phyloP scores from a whole-genome alignment of 1,284 basidiomycete genomes.

The Entoloma clypeatum region DNA sequence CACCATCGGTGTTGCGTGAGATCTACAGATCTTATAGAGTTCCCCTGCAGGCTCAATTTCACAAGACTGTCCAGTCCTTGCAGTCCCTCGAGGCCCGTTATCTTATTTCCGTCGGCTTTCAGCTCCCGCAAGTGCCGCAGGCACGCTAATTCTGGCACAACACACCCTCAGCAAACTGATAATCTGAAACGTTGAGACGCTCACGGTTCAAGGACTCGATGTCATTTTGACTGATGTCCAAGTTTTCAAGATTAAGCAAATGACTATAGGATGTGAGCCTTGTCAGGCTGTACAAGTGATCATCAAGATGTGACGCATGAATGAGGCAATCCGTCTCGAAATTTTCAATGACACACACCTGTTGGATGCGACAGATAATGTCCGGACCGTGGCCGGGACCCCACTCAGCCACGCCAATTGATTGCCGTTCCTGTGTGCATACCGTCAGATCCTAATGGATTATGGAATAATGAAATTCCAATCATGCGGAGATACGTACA shows the following conservation, averaged over 20 bases:
- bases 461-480: no score
- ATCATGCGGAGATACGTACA: conserved; percentile 75
- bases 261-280: conserved; percentile 88
- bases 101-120: conserved; percentile 81
- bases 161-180: conserved; percentile 8
- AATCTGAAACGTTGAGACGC: conserved; percentile 33
- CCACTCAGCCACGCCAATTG: conserved; percentile 85
- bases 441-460: no score
- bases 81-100: conserved; percentile 77
- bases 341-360: conserved; percentile 39
- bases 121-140: conserved; percentile 86
- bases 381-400: conserved; percentile 73
- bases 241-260: conserved; percentile 78
- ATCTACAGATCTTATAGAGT: conserved; percentile 67
- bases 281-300: conserved; percentile 55
- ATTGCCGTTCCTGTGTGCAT: conserved; percentile 66
- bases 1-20: conserved; percentile 68
- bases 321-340: conserved; percentile 4
- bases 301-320: conserved; percentile 7
- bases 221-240: conserved; percentile 91
- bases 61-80: conserved; percentile 75
- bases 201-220: conserved; percentile 83
- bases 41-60: conserved; percentile 81
- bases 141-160: conserved; percentile 69
- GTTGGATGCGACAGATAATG: conserved; percentile 79